Base-by-base conservation (phyloP, 129 eudicot species). In the Lactuca sativa region DNA sequence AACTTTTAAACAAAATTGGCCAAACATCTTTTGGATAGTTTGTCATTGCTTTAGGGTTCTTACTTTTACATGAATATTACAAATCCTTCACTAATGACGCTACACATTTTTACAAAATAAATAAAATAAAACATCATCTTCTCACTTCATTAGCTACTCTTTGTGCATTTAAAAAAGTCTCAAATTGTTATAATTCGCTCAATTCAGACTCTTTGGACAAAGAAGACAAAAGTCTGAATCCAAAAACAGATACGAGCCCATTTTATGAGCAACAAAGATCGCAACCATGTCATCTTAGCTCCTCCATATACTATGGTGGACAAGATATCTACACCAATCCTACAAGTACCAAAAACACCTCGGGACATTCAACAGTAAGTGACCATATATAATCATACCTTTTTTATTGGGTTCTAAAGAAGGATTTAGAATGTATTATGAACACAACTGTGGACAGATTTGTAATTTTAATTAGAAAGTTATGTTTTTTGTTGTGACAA, bases 231-330 rank as follows among this genome's bases (percentile, higher is more conserved):
- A 74, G 52, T 52, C 64, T 12, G 57, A 70, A 74, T 65, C 10
- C 15, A 9, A 81, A 80, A 58, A 82, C 56, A 73, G 82, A 84
- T 40, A 41, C 5, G 59, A 78, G 62, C 66, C 49, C 80, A 15
- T 84, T 51, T 77, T 84, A 78, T 71, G 54, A 76, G 67, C 87
- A 88, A 44, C 75, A 82, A 68, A 82, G 61, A 75, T 66, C 77
- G 14, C 92, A 78, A 25, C 96, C 97, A 0, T 92, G 86, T 65
- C 82, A 77, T 67, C 85, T 77, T 55, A 92, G 96, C 83, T 86
- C 93, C 0, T 92, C 97, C 11, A 86, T 92, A 69, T 86, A 86
- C 78, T 92, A 92, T 34, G 97, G 97, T 63, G 97, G 97, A 70
- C 97, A 86, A 80, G 97, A 92, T 72, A 77, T 80, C 58, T 86